A percentile compares a stretch with the other conserved stretches of the same genome.
These are phyloP conservation scores for Rhizoclosmatium globosum DNA, from an alignment of 192 early-diverging fungal species.

Conservation along the genomic window DNA sequence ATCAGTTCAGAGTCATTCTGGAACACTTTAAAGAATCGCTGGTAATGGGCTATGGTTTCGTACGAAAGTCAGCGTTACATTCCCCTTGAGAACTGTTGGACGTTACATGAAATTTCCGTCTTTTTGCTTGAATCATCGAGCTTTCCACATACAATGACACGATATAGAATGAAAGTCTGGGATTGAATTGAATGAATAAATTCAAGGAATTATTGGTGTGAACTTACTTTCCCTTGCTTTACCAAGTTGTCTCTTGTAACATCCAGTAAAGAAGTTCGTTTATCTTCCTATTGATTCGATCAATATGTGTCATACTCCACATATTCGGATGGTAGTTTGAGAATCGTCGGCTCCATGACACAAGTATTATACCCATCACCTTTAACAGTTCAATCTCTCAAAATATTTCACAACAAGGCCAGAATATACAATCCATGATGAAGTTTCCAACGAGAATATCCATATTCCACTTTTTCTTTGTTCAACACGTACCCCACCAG, in stretches of 20 bases:
- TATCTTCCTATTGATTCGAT: conserved; percentile 36
- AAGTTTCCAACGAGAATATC: neutral
- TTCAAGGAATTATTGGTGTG: neutral
- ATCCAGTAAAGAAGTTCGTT: conserved; percentile 48
- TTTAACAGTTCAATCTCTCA: too few species aligned
- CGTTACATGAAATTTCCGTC: conserved; percentile 34
- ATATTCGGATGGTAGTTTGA: too few species aligned
- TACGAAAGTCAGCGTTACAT: neutral
- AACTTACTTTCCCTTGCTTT: conserved; percentile 46
- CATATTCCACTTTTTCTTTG: neutral
- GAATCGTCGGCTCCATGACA: too few species aligned
- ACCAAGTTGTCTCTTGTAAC: conserved; percentile 47
- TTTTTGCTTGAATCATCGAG: conserved; percentile 26
- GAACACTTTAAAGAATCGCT: conserved; percentile 58
- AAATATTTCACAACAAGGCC: too few species aligned
- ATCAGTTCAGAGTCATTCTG: conserved; percentile 61
- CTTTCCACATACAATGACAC: conserved; percentile 51
- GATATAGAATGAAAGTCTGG: conserved; percentile 41
- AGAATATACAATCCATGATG: neutral
- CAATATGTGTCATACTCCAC: too few species aligned
- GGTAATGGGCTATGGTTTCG: conserved; percentile 49
- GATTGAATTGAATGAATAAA: neutral
- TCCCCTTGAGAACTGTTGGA: neutral
- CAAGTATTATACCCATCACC: too few species aligned
- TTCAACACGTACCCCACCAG: too few species aligned